phyloP scores from a whole-genome alignment of 768 basidiomycete genomes.

The Kwoniella pini region DNA sequence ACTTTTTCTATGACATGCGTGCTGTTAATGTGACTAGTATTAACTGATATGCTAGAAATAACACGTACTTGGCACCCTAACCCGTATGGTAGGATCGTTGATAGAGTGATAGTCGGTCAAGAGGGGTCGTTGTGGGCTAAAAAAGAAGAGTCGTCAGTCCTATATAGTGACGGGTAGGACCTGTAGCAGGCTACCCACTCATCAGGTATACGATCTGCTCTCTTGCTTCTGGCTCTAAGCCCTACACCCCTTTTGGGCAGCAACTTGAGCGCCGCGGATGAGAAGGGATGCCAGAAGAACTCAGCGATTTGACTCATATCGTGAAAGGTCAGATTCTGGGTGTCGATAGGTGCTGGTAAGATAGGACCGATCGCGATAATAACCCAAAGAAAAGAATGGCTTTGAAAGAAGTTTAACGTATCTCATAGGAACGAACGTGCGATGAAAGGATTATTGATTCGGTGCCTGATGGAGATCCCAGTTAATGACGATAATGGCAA shows the following conservation, averaged over 20 bases:
- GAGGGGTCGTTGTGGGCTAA: conserved; percentile 24
- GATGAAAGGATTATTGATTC: no score
- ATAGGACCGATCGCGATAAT: no score
- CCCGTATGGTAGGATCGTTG: conserved; percentile 34
- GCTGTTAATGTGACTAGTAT: neutral
- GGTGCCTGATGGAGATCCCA: no score
- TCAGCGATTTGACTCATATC: conserved; percentile 26
- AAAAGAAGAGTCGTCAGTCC: neutral
- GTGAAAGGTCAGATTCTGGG: neutral
- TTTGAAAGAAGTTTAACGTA: no score
- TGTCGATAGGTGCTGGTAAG: no score
- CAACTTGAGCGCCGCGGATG: conserved; percentile 37
- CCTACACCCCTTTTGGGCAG: conserved; percentile 37
- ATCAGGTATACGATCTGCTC: conserved; percentile 53
- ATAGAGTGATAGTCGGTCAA: conserved; percentile 48
- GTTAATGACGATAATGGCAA: no score
- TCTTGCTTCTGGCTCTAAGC: conserved; percentile 44
- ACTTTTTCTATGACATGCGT: conserved; percentile 40
- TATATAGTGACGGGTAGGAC: neutral
- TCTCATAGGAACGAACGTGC: no score
- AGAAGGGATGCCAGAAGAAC: conserved; percentile 47
- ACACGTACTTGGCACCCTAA: conserved; percentile 47
- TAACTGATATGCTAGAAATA: neutral
- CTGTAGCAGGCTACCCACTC: conserved; percentile 25
- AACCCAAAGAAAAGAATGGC: no score